Conservation (phyloP, 1,284 basidiomycete genomes). For the Ceratobasidium sp. region DNA sequence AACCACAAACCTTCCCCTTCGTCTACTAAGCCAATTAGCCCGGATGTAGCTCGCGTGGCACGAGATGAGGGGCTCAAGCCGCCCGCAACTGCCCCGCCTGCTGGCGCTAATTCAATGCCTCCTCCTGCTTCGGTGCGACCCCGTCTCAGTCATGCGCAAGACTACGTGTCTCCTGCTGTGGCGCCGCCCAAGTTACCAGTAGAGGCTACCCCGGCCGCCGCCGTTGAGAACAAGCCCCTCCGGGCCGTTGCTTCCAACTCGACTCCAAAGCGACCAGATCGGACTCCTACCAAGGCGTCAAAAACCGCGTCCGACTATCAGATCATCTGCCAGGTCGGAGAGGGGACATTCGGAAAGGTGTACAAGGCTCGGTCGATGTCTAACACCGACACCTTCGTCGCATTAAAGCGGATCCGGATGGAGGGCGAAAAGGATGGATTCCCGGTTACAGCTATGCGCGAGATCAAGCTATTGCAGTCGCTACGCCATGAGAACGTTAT, state of each 20-base stretch:
- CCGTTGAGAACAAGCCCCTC: slow-evolving; percentile 21
- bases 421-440: slow-evolving; percentile 98
- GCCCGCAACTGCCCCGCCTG: background rate
- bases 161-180: background rate
- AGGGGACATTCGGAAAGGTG: slow-evolving; percentile 99
- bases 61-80: slow-evolving; percentile 17
- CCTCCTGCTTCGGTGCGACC: slow-evolving; percentile 14
- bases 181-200: background rate
- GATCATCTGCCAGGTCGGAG: slow-evolving; percentile 94
- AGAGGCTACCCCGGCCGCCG: slow-evolving; percentile 5
- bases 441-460: slow-evolving; percentile 98
- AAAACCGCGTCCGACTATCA: slow-evolving; percentile 76
- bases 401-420: slow-evolving; percentile 98
- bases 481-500: slow-evolving; percentile 92
- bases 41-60: slow-evolving; percentile 17
- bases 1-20: background rate
- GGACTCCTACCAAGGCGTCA: background rate
- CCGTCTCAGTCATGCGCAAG: background rate
- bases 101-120: slow-evolving; percentile 11
- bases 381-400: slow-evolving; percentile 80
- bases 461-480: slow-evolving; percentile 97
- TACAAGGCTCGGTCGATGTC: slow-evolving; percentile 93
- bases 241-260: background rate
- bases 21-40: background rate
- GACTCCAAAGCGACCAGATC: slow-evolving; percentile 8